Conservation (phyloP, 108 stramenopile species). For the Nannochloropsis granulata region DNA sequence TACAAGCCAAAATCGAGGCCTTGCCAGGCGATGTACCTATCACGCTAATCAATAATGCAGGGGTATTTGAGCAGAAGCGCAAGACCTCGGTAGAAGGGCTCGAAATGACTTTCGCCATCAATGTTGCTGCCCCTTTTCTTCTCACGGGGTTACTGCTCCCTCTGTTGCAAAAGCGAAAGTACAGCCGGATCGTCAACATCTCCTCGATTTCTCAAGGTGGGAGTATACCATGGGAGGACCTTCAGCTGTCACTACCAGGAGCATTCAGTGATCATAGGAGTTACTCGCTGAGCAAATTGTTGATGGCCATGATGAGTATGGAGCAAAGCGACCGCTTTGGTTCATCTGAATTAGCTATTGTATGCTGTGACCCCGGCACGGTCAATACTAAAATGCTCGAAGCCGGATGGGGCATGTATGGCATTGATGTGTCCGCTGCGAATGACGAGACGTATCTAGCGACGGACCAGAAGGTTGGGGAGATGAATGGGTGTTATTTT, state of each 20-base stretch:
- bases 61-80: conserved; percentile 45
- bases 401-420: conserved; percentile 76
- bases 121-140: conserved; percentile 71
- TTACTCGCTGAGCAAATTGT: conserved; percentile 60
- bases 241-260: conserved; percentile 30
- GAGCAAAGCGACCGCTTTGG: conserved; percentile 44
- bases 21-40: conserved; percentile 26
- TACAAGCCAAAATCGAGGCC: conserved; percentile 2
- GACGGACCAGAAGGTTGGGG: neutral
- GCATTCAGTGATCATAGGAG: conserved; percentile 56
- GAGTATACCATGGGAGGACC: conserved; percentile 33
- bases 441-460: conserved; percentile 22
- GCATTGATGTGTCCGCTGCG: conserved; percentile 44
- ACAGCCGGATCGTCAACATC: conserved; percentile 47
- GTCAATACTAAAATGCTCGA: conserved; percentile 84
- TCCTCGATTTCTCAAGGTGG: conserved; percentile 49
- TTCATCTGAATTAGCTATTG: conserved; percentile 36
- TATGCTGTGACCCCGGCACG: conserved; percentile 72
- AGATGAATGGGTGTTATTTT: conserved; percentile 7
- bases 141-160: conserved; percentile 52
- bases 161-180: conserved; percentile 25
- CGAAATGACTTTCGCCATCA: conserved; percentile 58
- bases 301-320: conserved; percentile 49
- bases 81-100: conserved; percentile 37
- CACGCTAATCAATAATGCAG: conserved; percentile 71